These are phyloP conservation scores for Warburgia ugandensis DNA, from an alignment of 164 flowering plant genomes.

Conservation along the genomic window DNA sequence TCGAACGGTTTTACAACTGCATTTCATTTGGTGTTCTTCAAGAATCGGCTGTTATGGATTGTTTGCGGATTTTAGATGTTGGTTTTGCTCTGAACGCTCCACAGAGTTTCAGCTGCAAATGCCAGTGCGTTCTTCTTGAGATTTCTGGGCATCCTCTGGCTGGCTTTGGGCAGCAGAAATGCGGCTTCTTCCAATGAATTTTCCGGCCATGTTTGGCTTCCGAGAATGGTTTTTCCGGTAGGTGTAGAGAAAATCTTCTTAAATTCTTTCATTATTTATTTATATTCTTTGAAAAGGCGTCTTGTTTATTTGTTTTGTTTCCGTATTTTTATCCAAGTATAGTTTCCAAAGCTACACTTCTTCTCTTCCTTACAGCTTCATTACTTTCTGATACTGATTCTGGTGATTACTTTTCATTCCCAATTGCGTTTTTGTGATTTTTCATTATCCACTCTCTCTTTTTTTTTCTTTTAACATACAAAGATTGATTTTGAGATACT, in stretches of 20 bases:
- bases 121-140: constrained; percentile 19
- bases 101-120: constrained; percentile 19
- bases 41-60: constrained; percentile 26
- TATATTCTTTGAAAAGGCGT: constrained; percentile 40
- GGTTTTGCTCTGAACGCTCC: constrained; percentile 22
- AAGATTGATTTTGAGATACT: too few relatives aligned
- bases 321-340: constrained; percentile 13
- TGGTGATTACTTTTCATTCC: constrained; percentile 10
- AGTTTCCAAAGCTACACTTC: constrained; percentile 17
- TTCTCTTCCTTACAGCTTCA: constrained; percentile 15
- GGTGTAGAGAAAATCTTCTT: constrained; percentile 14
- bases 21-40: constrained; percentile 17
- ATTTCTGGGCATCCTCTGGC: constrained; percentile 11
- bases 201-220: constrained; percentile 41
- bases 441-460: constrained; percentile 18
- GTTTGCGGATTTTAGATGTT: constrained; percentile 22
- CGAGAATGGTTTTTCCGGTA: constrained; percentile 32
- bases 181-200: constrained; percentile 31
- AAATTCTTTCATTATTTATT: constrained; percentile 11
- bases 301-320: constrained; percentile 8
- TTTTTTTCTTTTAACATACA: too few relatives aligned
- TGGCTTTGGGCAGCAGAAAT: constrained; percentile 15
- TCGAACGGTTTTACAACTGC: too few relatives aligned
- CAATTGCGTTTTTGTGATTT: constrained; percentile 6
- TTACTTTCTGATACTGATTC: constrained; percentile 19